Evolutionary conservation across 768 basidiomycete genomes (phyloP).

Genomic region (Rhizopogon salebrosus): DNA sequence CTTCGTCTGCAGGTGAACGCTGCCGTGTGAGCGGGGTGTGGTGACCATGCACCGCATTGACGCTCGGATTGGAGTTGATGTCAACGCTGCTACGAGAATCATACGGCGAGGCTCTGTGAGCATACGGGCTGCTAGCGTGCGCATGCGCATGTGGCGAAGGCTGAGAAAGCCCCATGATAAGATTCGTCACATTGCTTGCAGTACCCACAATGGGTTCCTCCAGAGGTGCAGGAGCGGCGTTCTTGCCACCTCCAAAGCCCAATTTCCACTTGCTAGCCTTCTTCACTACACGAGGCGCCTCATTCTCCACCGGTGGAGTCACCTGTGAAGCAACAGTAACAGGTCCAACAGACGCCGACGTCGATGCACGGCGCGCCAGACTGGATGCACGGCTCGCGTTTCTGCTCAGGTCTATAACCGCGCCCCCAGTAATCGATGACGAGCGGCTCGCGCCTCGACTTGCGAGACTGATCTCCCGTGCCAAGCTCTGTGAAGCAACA

Average conservation of each 20-base stretch:
- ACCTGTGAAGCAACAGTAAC: constrained; percentile 35
- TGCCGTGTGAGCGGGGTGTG: constrained; percentile 26
- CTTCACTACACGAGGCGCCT: constrained; percentile 35
- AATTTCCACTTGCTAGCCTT: constrained; percentile 65
- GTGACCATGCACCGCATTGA: constrained; percentile 1
- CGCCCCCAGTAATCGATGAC: constrained; percentile 31
- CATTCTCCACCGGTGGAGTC: constrained; percentile 2
- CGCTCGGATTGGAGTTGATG: neutral
- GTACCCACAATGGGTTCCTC: constrained; percentile 48
- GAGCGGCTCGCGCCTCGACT: constrained; percentile 32
- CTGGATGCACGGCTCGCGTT: constrained; percentile 19
- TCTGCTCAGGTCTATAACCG: constrained; percentile 20
- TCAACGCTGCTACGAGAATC: neutral
- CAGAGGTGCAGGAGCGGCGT: constrained; percentile 34
- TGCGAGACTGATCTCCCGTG: constrained; percentile 75
- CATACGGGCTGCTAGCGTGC: neutral
- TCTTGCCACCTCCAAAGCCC: constrained; percentile 66
- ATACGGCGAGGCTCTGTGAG: neutral
- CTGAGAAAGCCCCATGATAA: constrained; percentile 67
- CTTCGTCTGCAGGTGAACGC: constrained; percentile 34
- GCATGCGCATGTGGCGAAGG: constrained; percentile 22
- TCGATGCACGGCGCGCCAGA: constrained; percentile 31
- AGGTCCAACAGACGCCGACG: constrained; percentile 17
- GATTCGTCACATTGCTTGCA: constrained; percentile 69
- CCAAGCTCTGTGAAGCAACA: constrained; percentile 74